Base-by-base conservation (phyloP, 2,329 filamentous ascomycete species). In the Aspergillus sp. region DNA sequence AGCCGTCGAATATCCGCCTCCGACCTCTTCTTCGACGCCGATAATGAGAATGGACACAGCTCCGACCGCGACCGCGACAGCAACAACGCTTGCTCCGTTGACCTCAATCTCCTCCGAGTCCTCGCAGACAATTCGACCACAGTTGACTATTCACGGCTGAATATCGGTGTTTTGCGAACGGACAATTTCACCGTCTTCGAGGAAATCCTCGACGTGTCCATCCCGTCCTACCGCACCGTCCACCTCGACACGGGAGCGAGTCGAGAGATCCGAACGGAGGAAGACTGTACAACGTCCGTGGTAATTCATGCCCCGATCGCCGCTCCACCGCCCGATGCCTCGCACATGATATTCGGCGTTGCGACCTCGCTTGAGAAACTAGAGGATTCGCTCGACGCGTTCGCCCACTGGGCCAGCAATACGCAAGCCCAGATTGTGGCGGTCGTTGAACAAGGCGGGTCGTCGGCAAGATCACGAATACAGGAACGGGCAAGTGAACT, bases 261-360 rank as follows among this genome's bases (percentile, higher is more conserved):
- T 56, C 64, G 32, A 58, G 60, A 51, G 62, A 49, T 15, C 44
- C 62, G 55, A 11, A 43, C 62, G 7, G 54, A 59, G 17, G 47
- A 56, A 20, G 54, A 42, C 50, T 66, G 63, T 52, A 36, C 59
- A 15, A 38, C 56, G 5, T 53, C 60, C 8, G 51, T 63, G 26
- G 62, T 58, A 1, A 64, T 68, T 13, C 48, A 66, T 43, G 64
- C 56, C 3, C 66, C 64, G 6, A 18, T 49, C 9, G 55, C 36
- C 18, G 39, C 32, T 26, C 20, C 61, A 12, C 60, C 48, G 3
- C 61, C 61, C 18, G 81, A 81, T 60, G 68, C 73, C 0, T 67
- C 68, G 6, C 76, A 83, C 48, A 71, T 83, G 39, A 64, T 81
- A 42, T 84, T 85, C 57, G 83, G 82, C 53, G 75, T 85, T 1